phyloP scores from a whole-genome alignment of 2,329 filamentous ascomycete genomes.

The Talaromyces islandicus region DNA sequence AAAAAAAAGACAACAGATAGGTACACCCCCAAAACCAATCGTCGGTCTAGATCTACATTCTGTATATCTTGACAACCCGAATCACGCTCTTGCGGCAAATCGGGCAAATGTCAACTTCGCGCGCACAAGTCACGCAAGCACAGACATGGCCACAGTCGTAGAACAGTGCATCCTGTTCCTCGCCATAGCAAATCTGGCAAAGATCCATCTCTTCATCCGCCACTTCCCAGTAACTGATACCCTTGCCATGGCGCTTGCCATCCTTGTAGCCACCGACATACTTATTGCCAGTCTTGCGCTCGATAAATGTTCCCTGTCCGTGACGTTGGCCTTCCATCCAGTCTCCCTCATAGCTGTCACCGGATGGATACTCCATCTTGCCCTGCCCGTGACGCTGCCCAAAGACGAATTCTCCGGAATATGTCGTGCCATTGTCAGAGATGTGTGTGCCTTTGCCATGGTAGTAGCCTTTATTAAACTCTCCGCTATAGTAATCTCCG shows the following conservation, averaged over 20 bases:
- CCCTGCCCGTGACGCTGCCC: constrained; percentile 51
- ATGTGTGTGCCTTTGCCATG: constrained; percentile 53
- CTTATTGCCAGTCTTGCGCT: constrained; percentile 53
- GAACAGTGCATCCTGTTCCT: constrained; percentile 54
- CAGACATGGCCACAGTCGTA: constrained; percentile 60
- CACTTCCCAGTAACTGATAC: constrained; percentile 57
- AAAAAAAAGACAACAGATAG: neutral
- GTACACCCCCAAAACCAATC: neutral
- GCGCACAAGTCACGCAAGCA: constrained; percentile 55
- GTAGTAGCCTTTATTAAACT: constrained; percentile 43
- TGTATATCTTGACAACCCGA: constrained; percentile 53
- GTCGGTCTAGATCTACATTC: constrained; percentile 22
- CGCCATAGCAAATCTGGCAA: constrained; percentile 59
- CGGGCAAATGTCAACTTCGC: constrained; percentile 54
- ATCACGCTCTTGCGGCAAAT: constrained; percentile 55
- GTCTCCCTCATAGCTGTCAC: constrained; percentile 43
- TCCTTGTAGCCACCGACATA: constrained; percentile 57
- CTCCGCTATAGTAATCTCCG: constrained; percentile 52
- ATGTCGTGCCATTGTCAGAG: constrained; percentile 49
- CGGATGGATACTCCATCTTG: constrained; percentile 52
- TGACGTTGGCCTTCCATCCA: constrained; percentile 44
- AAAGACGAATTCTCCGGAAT: constrained; percentile 50
- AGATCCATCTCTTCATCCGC: constrained; percentile 55
- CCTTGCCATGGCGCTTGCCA: constrained; percentile 56
- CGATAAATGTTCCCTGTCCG: constrained; percentile 52